Conservation (phyloP, 257 asterid genomes). For the Agastache rugosa region DNA sequence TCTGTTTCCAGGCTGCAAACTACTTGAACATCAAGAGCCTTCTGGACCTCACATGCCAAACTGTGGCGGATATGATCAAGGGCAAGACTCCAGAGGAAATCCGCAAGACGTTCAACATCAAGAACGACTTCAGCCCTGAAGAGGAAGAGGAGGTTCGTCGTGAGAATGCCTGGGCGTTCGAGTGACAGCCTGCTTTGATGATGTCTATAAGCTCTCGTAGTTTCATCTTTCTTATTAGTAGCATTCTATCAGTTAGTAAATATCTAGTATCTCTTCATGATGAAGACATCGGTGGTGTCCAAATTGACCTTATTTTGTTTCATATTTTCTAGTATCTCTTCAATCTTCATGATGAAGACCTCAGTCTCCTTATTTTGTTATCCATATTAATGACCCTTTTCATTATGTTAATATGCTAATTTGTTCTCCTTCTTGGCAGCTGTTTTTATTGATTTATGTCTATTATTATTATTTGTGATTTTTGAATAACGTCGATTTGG, state of each 20-base stretch:
- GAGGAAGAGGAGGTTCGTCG: slow-evolving; percentile 74
- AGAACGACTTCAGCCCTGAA: slow-evolving; percentile 69
- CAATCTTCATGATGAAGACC: too few species aligned
- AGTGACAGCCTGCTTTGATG: slow-evolving; percentile 42
- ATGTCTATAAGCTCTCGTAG: not conserved
- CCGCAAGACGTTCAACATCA: slow-evolving; percentile 65
- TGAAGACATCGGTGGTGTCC: not conserved
- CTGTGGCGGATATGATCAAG: slow-evolving; percentile 74
- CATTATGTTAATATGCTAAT: too few species aligned
- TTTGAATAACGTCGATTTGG: too few species aligned
- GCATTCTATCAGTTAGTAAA: slow-evolving; percentile 8
- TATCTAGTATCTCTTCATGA: not conserved
- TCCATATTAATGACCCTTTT: too few species aligned
- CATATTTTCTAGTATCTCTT: not conserved
- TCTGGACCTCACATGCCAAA: slow-evolving; percentile 67
- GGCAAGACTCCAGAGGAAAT: slow-evolving; percentile 77
- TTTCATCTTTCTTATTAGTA: not conserved
- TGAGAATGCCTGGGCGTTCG: slow-evolving; percentile 80
- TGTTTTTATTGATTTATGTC: too few species aligned
- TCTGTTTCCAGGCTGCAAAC: slow-evolving; percentile 68
- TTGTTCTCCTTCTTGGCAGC: too few species aligned
- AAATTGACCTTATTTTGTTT: not conserved
- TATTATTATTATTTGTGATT: too few species aligned
- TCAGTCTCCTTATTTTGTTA: too few species aligned
- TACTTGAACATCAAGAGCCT: slow-evolving; percentile 67